These are phyloP conservation scores for Trichoderma hamatum DNA, from an alignment of 2,329 filamentous ascomycete species.

Conservation along the genomic window DNA sequence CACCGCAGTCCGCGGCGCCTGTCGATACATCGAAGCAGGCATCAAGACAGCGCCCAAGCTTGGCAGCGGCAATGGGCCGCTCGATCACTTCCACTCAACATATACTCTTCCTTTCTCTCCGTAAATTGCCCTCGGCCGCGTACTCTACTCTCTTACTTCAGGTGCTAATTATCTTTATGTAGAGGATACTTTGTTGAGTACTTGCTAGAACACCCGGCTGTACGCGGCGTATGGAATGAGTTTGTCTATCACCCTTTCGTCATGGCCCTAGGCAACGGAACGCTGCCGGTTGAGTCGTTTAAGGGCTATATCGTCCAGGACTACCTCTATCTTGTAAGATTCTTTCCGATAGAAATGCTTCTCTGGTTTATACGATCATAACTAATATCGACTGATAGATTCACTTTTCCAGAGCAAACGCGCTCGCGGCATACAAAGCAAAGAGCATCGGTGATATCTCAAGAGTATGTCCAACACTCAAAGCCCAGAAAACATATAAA, in stretches of 20 bases:
- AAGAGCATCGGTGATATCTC: constrained; percentile 73
- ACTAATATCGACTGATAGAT: constrained; percentile 50
- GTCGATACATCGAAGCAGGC: constrained; percentile 70
- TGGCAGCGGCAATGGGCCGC: constrained; percentile 69
- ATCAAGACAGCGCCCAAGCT: constrained; percentile 66
- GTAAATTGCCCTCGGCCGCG: constrained; percentile 41
- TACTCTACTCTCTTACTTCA: not conserved
- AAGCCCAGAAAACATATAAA: not conserved
- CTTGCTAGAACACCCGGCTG: constrained; percentile 72
- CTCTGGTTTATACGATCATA: fast-evolving
- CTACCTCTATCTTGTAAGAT: constrained; percentile 78
- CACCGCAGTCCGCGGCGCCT: constrained; percentile 67
- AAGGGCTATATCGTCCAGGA: constrained; percentile 91
- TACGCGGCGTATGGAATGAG: constrained; percentile 71
- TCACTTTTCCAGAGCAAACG: constrained; percentile 86
- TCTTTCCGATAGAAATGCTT: not conserved
- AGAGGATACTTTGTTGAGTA: constrained; percentile 84
- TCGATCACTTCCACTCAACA: constrained; percentile 78
- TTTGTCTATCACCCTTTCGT: constrained; percentile 87
- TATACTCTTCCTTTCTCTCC: constrained; percentile 70
- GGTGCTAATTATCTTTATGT: not conserved
- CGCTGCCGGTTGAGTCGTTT: constrained; percentile 74
- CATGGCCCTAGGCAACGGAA: constrained; percentile 72
- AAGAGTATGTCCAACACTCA: constrained; percentile 53
- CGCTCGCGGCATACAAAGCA: constrained; percentile 82